These are phyloP conservation scores for Epichloe sibirici DNA, from an alignment of 2,329 filamentous ascomycete species.

Conservation along the genomic window DNA sequence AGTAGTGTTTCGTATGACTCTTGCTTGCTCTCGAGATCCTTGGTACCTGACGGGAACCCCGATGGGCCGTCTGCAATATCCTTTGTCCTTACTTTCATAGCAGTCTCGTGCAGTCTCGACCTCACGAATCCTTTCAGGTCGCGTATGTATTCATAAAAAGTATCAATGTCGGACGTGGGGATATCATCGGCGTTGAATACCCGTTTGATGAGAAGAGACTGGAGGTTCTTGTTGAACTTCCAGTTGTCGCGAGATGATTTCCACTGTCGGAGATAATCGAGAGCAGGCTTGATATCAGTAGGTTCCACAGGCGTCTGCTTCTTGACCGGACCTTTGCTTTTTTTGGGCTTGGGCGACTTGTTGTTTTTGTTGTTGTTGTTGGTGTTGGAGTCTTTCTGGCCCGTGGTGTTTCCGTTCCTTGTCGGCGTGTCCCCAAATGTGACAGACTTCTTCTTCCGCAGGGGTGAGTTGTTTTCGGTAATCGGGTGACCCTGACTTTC, in stretches of 20 bases:
- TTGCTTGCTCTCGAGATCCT: slow-evolving; percentile 35
- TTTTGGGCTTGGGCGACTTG: slow-evolving; percentile 21
- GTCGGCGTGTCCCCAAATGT: slow-evolving; percentile 33
- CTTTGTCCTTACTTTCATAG: slow-evolving; percentile 46
- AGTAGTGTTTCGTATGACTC: slow-evolving; percentile 45
- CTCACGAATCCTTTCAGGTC: slow-evolving; percentile 67
- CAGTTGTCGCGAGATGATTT: slow-evolving; percentile 56
- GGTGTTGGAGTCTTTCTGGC: slow-evolving; percentile 9
- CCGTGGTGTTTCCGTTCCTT: slow-evolving; percentile 16
- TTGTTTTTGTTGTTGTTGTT: slow-evolving; percentile 8
- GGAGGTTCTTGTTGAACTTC: slow-evolving; percentile 96
- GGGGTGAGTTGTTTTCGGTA: slow-evolving; percentile 15
- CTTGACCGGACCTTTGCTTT: slow-evolving; percentile 27
- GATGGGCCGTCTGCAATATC: slow-evolving; percentile 38
- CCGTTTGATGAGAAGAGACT: slow-evolving; percentile 75
- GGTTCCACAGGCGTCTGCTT: slow-evolving; percentile 25
- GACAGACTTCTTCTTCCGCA: slow-evolving; percentile 35
- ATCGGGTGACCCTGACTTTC: slow-evolving; percentile 13
- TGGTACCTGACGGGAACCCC: slow-evolving; percentile 37
- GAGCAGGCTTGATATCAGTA: slow-evolving; percentile 46
- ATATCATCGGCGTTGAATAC: slow-evolving; percentile 61
- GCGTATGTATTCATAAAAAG: slow-evolving; percentile 65
- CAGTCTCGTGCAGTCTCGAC: slow-evolving; percentile 53
- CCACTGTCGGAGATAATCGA: slow-evolving; percentile 69
- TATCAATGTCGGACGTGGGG: slow-evolving; percentile 54